Base-by-base conservation (phyloP, 2,329 filamentous ascomycete species). In the Clarireedia hainanense region DNA sequence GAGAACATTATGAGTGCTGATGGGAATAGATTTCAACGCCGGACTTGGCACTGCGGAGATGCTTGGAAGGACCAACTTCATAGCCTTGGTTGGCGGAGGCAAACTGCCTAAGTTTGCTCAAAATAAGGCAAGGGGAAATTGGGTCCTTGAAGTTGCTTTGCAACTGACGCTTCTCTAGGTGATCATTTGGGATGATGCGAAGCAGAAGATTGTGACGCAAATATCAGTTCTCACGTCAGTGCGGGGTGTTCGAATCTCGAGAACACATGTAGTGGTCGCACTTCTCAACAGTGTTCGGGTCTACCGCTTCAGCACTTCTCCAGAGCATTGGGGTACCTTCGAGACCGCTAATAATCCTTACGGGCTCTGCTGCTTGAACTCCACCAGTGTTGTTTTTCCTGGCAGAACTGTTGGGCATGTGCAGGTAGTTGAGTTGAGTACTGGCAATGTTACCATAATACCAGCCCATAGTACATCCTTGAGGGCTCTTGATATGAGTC, bases 111-210 rank as follows among this genome's bases (percentile, higher is more conserved):
- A 92, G 67, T 94, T 90, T 65, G 85, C 90, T 14, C 86, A 87
- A 68, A 95, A 91, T 72, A 95, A 95, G 77, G 89, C 85, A 65
- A 45, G 62, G 56, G 12, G 15, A n/a, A 24, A 12, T 15, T 7
- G 30, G n/a, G 14, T 12, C 20, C 6, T 10, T 30, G 24, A 30
- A 12, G 26, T 50, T 43, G 5, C 14, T 17, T 9, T 43, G n/a
- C 15, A 24, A 6, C 26, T 14, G 40, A 36, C 43, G 42, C 20
- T 24, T 3, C 14, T 6, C n/a, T 24, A 86, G 82, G 80, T 91
- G 49, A 84, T 95, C 61, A 88, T 97, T 64, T 97, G 91, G 91
- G 91, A 99, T 70, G 90, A 95, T 65, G 79, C 83, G 58, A 88
- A 88, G 62, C 83, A 86, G 59, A 87, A 85, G 61, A 83, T 86